Evolutionary conservation across 2,329 filamentous ascomycete species (phyloP), one percentile per base, ranked within the genome.

Genomic region (Aspergillus terreus): DNA sequence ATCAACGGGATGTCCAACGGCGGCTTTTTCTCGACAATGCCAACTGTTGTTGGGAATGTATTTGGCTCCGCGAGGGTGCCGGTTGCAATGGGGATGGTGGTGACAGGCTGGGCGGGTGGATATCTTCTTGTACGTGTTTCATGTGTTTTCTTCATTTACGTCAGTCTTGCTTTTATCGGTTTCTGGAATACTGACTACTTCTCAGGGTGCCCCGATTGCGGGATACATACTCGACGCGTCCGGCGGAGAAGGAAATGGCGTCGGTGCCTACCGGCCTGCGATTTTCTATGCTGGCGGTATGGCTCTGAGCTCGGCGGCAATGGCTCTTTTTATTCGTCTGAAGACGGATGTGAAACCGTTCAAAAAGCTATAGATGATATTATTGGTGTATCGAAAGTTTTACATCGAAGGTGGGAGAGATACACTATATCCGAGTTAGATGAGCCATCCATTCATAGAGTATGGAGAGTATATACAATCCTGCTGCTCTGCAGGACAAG

Each of bases 21-120:
- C 0, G 82, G 79, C 0, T 86, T 86, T 70, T 86, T 86, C 60
- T 78, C 79, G 1, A 80, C 79, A 0, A 83, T 85, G 74, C 83
- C 83, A 0, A 85, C 83, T 0, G 82, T 82, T 2, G 79, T 85
- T 0, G 78, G 79, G 0, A 82, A 78, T 56, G 76, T 82, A 0
- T 84, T 84, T 67, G 82, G 81, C 1, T 80, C 75, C 3, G 75
- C 74, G 1, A 71, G 79, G 4, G 75, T 82, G 35, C 72, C 77
- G 3, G 77, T 82, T 17, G 81, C 79, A 0, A 82, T 86, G 77
- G 77, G 80, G 4, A 84, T 85, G 81, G 75, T 82, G 35, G 76
- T 83, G 2, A 83, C 78, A 0, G 79, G 80, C 1, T 86, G 82
- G 82, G 73, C 76, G 2, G 78, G 77, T 1, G 83, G 83, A 0